Percentiles rank a stretch among this genome's conserved stretches.
phyloP scores from a whole-genome alignment of 2,329 filamentous ascomycete species.

The Exophiala mesophila region DNA sequence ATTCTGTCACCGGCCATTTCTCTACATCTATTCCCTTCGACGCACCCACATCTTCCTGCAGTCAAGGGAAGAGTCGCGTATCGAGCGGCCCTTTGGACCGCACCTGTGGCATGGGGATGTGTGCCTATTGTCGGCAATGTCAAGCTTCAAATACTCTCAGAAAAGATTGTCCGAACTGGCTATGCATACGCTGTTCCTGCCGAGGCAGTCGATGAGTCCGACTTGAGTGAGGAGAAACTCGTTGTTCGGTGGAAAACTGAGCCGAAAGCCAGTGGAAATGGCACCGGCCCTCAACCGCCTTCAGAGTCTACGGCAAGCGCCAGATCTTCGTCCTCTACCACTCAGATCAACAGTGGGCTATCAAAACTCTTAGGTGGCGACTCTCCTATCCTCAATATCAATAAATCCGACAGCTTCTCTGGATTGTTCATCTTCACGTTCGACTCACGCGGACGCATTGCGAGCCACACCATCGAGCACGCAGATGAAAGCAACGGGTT shows the following conservation, averaged over 20 bases:
- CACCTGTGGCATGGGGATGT: slow-evolving; percentile 90
- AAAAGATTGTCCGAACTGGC: slow-evolving; percentile 70
- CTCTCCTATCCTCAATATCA: slow-evolving; percentile 43
- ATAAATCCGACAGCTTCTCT: slow-evolving; percentile 65
- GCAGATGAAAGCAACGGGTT: slow-evolving; percentile 77
- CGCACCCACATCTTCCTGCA: slow-evolving; percentile 66
- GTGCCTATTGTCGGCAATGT: slow-evolving; percentile 89
- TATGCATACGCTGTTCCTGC: slow-evolving; percentile 31
- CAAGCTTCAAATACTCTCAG: slow-evolving; percentile 77
- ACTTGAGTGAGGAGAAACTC: slow-evolving; percentile 62
- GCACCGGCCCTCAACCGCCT: slow-evolving; percentile 17
- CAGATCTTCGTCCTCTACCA: slow-evolving; percentile 11
- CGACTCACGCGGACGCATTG: slow-evolving; percentile 75
- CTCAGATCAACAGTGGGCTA: slow-evolving; percentile 36
- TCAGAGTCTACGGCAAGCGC: slow-evolving; percentile 18
- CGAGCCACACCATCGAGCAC: slow-evolving; percentile 90
- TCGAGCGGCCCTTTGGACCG: slow-evolving; percentile 89
- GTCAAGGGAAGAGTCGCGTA: slow-evolving; percentile 89
- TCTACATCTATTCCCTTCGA: slow-evolving; percentile 61
- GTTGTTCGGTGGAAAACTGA: slow-evolving; percentile 84
- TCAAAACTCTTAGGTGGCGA: slow-evolving; percentile 50
- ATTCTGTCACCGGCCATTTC: slow-evolving; percentile 59
- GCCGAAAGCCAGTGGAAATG: slow-evolving; percentile 30
- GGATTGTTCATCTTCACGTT: slow-evolving; percentile 96
- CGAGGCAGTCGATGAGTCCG: slow-evolving; percentile 33